Evolutionary conservation across 2,329 filamentous ascomycete species (phyloP).

Genomic region (Clarireedia monteithiana): DNA sequence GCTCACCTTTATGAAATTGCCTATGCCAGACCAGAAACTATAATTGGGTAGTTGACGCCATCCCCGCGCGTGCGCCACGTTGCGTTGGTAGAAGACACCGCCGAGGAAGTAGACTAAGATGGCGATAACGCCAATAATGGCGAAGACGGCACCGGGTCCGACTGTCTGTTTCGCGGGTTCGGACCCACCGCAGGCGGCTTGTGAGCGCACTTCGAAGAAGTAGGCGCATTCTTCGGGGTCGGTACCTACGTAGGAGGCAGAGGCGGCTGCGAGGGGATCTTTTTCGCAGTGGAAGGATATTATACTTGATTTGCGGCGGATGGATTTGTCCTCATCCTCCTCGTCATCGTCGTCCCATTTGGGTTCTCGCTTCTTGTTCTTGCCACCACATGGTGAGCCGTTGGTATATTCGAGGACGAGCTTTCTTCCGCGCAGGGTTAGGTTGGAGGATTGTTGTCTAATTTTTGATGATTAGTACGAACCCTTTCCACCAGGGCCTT

Average conservation of each 20-base stretch:
- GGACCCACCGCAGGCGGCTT: slow-evolving; percentile 65
- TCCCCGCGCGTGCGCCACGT: slow-evolving; percentile 86
- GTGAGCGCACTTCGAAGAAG: slow-evolving; percentile 86
- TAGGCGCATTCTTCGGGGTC: slow-evolving; percentile 90
- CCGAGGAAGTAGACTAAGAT: slow-evolving; percentile 84
- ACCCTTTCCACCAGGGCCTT: neutral
- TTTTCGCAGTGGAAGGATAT: slow-evolving; percentile 92
- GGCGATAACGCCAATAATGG: slow-evolving; percentile 71
- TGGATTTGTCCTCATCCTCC: slow-evolving; percentile 19
- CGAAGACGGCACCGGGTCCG: slow-evolving; percentile 71
- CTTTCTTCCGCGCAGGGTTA: slow-evolving; percentile 59
- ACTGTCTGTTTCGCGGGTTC: slow-evolving; percentile 65
- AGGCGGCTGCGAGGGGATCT: slow-evolving; percentile 63
- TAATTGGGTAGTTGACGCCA: slow-evolving; percentile 97
- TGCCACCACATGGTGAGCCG: slow-evolving; percentile 62
- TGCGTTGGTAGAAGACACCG: slow-evolving; percentile 91
- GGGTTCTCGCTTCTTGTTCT: slow-evolving; percentile 31
- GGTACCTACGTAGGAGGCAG: slow-evolving; percentile 72
- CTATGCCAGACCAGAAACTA: slow-evolving; percentile 81
- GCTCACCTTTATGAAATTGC: slow-evolving; percentile 72
- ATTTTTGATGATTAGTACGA: slow-evolving; percentile 1
- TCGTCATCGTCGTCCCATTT: slow-evolving; percentile 28
- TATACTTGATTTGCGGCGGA: slow-evolving; percentile 66
- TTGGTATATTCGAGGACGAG: slow-evolving; percentile 69
- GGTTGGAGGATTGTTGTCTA: slow-evolving; percentile 29